Conservation (phyloP, 2,329 filamentous ascomycete species). For the Aspergillus tamarii region DNA sequence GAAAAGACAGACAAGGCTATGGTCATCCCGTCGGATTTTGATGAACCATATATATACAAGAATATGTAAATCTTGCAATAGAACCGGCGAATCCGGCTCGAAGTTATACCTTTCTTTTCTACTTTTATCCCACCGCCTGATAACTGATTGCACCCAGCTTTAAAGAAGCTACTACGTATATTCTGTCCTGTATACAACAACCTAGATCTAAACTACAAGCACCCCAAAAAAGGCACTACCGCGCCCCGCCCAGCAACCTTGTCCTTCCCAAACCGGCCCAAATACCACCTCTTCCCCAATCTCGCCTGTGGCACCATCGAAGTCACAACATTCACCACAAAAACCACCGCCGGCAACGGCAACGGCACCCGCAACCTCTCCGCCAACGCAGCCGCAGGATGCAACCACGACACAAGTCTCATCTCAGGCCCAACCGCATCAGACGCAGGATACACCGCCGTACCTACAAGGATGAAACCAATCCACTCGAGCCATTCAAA, state of each 20-base stretch:
- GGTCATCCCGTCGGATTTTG: no score
- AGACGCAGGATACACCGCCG: slow-evolving; percentile 32
- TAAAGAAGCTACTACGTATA: no score
- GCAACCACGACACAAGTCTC: slow-evolving; percentile 40
- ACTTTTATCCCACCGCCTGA: no score
- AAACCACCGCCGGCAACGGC: slow-evolving; percentile 74
- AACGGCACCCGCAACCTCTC: slow-evolving; percentile 47
- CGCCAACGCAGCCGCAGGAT: slow-evolving; percentile 34
- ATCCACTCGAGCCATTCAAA: slow-evolving; percentile 96
- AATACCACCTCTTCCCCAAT: slow-evolving; percentile 82
- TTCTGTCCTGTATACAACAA: background rate
- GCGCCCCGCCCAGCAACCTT: slow-evolving; percentile 76
- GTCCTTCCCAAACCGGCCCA: slow-evolving; percentile 82
- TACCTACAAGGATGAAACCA: slow-evolving; percentile 73
- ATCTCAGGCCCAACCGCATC: slow-evolving; percentile 19
- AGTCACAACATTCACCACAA: slow-evolving; percentile 83
- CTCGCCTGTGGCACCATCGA: slow-evolving; percentile 88
- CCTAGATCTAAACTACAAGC: slow-evolving; percentile 29
- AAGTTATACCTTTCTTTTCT: no score
- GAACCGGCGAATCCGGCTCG: no score
- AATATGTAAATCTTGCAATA: no score
- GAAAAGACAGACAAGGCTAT: no score
- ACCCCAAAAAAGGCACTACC: slow-evolving; percentile 62
- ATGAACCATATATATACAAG: no score
- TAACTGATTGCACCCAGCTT: no score